These are phyloP conservation scores for Collariella sp. DNA, from an alignment of 495 filamentous ascomycete genomes.

Conservation along the genomic window DNA sequence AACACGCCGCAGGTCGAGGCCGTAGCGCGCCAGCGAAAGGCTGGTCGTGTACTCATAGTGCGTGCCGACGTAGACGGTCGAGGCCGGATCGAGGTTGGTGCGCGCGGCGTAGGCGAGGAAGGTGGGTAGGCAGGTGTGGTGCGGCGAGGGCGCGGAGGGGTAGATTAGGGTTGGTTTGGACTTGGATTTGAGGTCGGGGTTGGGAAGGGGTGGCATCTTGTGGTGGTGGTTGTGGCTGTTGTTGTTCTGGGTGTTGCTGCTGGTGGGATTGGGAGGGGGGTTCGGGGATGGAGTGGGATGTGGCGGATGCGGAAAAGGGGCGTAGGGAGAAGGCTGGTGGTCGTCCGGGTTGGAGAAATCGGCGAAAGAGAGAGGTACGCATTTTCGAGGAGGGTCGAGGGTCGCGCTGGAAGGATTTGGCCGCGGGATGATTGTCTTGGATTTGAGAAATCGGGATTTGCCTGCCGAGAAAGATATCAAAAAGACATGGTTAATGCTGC, in stretches of 20 bases:
- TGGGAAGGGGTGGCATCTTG: background rate
- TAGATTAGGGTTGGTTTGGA: conserved; percentile 25
- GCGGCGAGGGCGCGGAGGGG: conserved; percentile 36
- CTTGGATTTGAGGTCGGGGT: background rate
- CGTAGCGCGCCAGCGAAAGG: conserved; percentile 49
- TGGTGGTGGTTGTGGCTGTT: background rate
- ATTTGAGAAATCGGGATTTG: background rate
- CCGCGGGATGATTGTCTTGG: background rate
- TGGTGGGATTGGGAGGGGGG: background rate
- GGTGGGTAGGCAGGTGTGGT: conserved; percentile 58
- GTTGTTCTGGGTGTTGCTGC: background rate
- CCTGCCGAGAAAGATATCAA: background rate
- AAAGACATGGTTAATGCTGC: background rate
- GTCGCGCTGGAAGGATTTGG: background rate
- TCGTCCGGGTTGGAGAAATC: background rate
- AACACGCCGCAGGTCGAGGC: conserved; percentile 60
- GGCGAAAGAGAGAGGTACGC: background rate
- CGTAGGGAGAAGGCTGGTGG: background rate
- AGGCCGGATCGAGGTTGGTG: conserved; percentile 40
- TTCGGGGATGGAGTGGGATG: background rate
- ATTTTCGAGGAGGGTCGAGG: background rate
- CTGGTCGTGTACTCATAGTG: conserved; percentile 65
- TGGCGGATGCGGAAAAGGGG: background rate
- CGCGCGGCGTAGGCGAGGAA: conserved; percentile 65
- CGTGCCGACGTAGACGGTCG: conserved; percentile 55